Base-by-base conservation (phyloP, 106 monocot species). In the Allium cepa region DNA sequence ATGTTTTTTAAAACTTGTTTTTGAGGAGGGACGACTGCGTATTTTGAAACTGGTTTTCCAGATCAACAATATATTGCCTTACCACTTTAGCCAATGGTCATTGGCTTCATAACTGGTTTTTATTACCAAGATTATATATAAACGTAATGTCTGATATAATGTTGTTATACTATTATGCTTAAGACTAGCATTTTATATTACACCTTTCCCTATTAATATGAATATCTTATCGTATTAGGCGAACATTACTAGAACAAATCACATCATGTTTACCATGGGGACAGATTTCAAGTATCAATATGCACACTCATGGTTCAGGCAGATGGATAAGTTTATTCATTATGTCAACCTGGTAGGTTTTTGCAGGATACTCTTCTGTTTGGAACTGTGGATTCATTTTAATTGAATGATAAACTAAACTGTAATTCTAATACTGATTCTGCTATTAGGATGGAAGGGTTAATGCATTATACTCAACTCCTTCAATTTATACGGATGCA, bases 401-500 rank as follows among this genome's bases (percentile, higher is more conserved):
- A 55, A 7, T n/a, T 63, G 64, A 7, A 49, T 8, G 14, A 1
- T 48, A 13, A 22, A 22, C 1, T 22, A 22, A 22, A 22, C 1
- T 49, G 7, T 8, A 2, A 15, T 49, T 12, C 11, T 1, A 55
- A 12, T 36, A 28, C 69, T 13, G 63, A 57, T 63, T 57, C 27
- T 8, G 15, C 36, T 84, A 60, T 69, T 63, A 99, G 99, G 99
- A 99, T 85, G 99, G 99, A 27, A 78, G 99, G 45, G 82, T 99
- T 10, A 93, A 99, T 93, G 99, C 90, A n/a, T 53, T 99, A 60
- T 99, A 99, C 78, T 99, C 99, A 55, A 99, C 93, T 12, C 93
- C 99, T 61, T 90, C 99, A 13, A 79, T 99, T 48, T 99, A 99
- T 53, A 99, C 99, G 56, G 92, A 99, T 85, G 93, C 93, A 57